phyloP scores from a whole-genome alignment of 805 yeast species.

The Candida bentonensis region DNA sequence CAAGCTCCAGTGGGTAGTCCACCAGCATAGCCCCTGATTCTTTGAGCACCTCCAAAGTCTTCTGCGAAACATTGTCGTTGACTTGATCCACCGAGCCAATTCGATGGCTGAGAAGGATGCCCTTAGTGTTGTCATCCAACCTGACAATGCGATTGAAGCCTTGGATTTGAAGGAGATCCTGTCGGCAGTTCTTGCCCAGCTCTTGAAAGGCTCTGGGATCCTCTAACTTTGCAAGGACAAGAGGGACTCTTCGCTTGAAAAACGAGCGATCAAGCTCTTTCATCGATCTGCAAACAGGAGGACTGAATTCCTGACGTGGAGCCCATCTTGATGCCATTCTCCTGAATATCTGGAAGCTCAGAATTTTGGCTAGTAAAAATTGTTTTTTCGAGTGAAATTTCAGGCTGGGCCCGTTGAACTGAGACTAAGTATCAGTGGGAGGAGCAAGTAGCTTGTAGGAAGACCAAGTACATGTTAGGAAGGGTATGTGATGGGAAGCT shows the following conservation, averaged over 20 bases:
- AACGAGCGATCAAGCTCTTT: conserved; percentile 47
- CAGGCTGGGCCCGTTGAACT: too few species aligned
- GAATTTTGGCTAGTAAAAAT: too few species aligned
- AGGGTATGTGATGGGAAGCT: too few species aligned
- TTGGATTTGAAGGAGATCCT: conserved; percentile 56
- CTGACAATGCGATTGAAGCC: conserved; percentile 57
- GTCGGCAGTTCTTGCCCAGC: conserved; percentile 44
- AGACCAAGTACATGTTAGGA: too few species aligned
- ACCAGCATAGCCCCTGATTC: conserved; percentile 33
- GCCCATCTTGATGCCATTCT: conserved; percentile 1
- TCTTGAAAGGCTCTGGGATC: conserved; percentile 47
- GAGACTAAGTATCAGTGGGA: too few species aligned
- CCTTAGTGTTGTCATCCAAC: conserved; percentile 27
- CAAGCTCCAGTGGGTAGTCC: conserved; percentile 43
- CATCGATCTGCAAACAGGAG: conserved; percentile 25
- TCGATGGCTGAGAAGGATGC: conserved; percentile 46
- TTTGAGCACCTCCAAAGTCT: conserved; percentile 32
- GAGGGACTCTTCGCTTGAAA: conserved; percentile 41
- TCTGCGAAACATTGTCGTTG: conserved; percentile 25
- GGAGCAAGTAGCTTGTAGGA: too few species aligned
- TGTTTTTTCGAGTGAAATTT: too few species aligned
- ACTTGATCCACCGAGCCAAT: conserved; percentile 28
- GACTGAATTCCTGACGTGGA: not conserved
- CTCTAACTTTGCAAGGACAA: conserved; percentile 57
- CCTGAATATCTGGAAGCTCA: not conserved